A percentile compares a stretch with the other conserved stretches of the same genome.
Conservation (phyloP, 1,139 yeast genomes). For the Saccharomyces hybrid region DNA sequence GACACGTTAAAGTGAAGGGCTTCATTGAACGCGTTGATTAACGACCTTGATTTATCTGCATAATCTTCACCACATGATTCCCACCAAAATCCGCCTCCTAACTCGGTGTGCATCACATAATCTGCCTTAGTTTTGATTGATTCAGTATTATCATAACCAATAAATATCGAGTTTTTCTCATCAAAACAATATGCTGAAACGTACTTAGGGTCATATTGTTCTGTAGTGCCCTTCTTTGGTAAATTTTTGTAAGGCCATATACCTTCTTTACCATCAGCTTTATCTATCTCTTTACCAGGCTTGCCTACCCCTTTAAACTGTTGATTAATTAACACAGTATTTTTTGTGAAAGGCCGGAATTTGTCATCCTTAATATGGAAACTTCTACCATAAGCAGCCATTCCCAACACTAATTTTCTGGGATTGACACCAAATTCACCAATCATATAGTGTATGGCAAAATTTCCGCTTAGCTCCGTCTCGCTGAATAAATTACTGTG, state of each 20-base stretch:
- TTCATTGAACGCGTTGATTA: slow-evolving; percentile 32
- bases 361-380: slow-evolving; percentile 39
- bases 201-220: slow-evolving; percentile 43
- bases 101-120: slow-evolving; percentile 40
- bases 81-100: slow-evolving; percentile 95
- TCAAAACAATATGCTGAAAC: slow-evolving; percentile 58
- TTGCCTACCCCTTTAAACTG: slow-evolving; percentile 42
- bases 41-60: slow-evolving; percentile 31
- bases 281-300: slow-evolving; percentile 17
- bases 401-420: slow-evolving; percentile 63
- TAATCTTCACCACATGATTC: slow-evolving; percentile 69
- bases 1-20: slow-evolving; percentile 11
- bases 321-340: slow-evolving; percentile 30
- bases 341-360: slow-evolving; percentile 22
- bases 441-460: slow-evolving; percentile 42
- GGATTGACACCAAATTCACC: slow-evolving; percentile 38
- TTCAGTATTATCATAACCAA: slow-evolving; percentile 59
- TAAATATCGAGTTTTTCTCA: slow-evolving; percentile 35
- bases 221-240: slow-evolving; percentile 40
- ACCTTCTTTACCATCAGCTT: slow-evolving; percentile 44
- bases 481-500: slow-evolving; percentile 63
- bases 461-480: slow-evolving; percentile 42
- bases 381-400: slow-evolving; percentile 81
- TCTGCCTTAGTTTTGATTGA: slow-evolving; percentile 52
- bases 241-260: slow-evolving; percentile 48